Percentiles rank a stretch among this genome's conserved stretches.
These are phyloP conservation scores for Fusarium duplospermum DNA, from an alignment of 2,329 filamentous ascomycete species.

Conservation along the genomic window DNA sequence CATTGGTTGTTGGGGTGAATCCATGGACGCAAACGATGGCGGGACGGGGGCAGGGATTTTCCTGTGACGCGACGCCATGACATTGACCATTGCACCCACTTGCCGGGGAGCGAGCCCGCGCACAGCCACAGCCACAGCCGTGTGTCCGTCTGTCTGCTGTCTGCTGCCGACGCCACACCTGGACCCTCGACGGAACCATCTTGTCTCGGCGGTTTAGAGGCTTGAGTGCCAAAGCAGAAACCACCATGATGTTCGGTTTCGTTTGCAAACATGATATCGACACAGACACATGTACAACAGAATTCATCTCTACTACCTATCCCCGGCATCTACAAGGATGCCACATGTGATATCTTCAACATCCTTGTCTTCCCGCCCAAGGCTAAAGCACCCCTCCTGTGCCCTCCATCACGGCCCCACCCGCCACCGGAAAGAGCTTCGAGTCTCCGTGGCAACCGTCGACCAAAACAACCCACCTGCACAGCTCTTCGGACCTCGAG, in stretches of 20 bases:
- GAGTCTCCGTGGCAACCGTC: slow-evolving; percentile 22
- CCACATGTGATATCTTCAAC: slow-evolving; percentile 24
- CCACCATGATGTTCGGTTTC: not conserved
- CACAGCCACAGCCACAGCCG: slow-evolving; percentile 30
- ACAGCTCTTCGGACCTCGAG: not conserved
- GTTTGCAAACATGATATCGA: not conserved
- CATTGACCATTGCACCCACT: slow-evolving; percentile 4
- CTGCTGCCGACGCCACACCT: slow-evolving; percentile 2
- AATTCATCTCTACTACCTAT: not conserved
- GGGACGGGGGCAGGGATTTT: slow-evolving; percentile 3
- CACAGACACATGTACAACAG: not conserved
- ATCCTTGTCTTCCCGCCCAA: slow-evolving; percentile 24
- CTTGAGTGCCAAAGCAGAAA: not conserved
- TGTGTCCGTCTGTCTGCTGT: not conserved
- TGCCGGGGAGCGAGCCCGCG: slow-evolving; percentile 10
- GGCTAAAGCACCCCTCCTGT: slow-evolving; percentile 10
- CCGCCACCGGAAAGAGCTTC: slow-evolving; percentile 11
- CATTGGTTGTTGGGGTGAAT: slow-evolving; percentile 32
- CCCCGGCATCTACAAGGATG: not conserved
- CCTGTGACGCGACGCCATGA: not conserved
- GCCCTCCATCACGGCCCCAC: slow-evolving; percentile 24
- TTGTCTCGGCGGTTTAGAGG: not conserved
- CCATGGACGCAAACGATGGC: slow-evolving; percentile 8
- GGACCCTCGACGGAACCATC: slow-evolving; percentile 1
- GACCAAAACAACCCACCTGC: slow-evolving; percentile 26